phyloP scores from a whole-genome alignment of 495 filamentous ascomycete species.

The Penicillium simplicissimum region DNA sequence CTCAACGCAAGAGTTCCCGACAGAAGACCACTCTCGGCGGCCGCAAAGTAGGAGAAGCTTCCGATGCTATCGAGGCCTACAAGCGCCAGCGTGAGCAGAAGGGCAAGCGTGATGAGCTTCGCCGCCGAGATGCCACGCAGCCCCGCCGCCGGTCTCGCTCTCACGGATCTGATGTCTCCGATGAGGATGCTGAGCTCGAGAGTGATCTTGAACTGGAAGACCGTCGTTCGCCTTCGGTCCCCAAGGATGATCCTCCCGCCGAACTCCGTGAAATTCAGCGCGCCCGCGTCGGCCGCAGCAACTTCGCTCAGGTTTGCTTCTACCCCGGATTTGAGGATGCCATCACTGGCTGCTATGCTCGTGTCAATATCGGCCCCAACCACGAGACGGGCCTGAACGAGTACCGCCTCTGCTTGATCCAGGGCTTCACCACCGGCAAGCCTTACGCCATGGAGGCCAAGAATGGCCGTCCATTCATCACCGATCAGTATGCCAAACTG shows the following conservation, averaged over 20 bases:
- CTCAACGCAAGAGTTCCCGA: slow-evolving; percentile 75
- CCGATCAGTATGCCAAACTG: slow-evolving; percentile 71
- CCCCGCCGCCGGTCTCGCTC: slow-evolving; percentile 51
- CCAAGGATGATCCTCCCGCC: slow-evolving; percentile 60
- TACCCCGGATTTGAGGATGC: slow-evolving; percentile 83
- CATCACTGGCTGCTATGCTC: slow-evolving; percentile 75
- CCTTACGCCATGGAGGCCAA: slow-evolving; percentile 74
- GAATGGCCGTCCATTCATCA: slow-evolving; percentile 70
- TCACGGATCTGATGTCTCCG: slow-evolving; percentile 52
- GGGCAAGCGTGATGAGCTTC: slow-evolving; percentile 66
- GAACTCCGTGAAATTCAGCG: slow-evolving; percentile 80
- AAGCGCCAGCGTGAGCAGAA: slow-evolving; percentile 85
- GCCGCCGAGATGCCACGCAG: slow-evolving; percentile 63
- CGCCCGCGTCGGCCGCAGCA: slow-evolving; percentile 73
- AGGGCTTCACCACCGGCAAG: slow-evolving; percentile 74
- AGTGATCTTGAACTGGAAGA: slow-evolving; percentile 79
- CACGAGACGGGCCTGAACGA: slow-evolving; percentile 64
- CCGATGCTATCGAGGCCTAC: slow-evolving; percentile 75
- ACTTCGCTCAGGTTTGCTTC: slow-evolving; percentile 85
- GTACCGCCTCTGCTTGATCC: slow-evolving; percentile 86
- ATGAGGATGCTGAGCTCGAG: slow-evolving; percentile 70
- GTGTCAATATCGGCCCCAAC: slow-evolving; percentile 76
- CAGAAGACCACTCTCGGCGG: slow-evolving; percentile 76
- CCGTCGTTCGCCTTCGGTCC: slow-evolving; percentile 42
- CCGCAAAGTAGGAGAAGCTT: slow-evolving; percentile 76